phyloP scores from a whole-genome alignment of 192 early-diverging fungal genomes.

The Backusella tuberculispora region DNA sequence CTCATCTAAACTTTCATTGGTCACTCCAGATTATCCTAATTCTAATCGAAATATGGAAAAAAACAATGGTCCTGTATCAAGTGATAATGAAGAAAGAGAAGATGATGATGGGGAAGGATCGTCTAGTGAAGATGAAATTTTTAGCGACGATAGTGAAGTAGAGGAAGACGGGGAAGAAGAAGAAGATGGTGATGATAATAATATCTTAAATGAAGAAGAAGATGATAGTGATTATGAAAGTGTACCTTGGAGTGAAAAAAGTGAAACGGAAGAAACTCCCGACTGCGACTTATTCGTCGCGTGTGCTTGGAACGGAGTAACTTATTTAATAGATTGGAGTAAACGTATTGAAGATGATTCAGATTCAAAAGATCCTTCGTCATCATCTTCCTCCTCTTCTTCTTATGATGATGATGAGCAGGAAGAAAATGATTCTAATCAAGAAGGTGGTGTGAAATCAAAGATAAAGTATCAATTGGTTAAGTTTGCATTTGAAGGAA shows the following conservation, averaged over 20 bases:
- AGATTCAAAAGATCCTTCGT: no score
- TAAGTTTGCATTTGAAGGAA: conserved; percentile 59
- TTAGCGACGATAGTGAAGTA: background rate
- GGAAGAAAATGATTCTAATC: background rate
- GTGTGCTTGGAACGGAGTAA: conserved; percentile 62
- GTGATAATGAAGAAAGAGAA: background rate
- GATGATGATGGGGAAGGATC: background rate
- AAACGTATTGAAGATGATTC: conserved; percentile 26
- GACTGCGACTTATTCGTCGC: conserved; percentile 56
- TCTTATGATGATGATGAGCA: background rate
- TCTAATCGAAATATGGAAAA: background rate
- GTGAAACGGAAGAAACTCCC: conserved; percentile 29
- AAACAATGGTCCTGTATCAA: background rate
- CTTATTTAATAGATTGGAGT: conserved; percentile 59
- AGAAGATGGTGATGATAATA: background rate
- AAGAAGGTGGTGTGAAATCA: background rate
- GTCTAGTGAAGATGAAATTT: background rate
- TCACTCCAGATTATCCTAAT: background rate
- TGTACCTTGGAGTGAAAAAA: conserved; percentile 29
- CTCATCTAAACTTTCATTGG: conserved; percentile 13
- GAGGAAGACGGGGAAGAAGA: background rate
- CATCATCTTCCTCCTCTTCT: no score
- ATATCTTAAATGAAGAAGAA: conserved; percentile 18
- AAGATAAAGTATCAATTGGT: conserved; percentile 50
- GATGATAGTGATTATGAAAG: conserved; percentile 25